Base-by-base conservation (phyloP, 1,284 basidiomycete species). In the Sparassis latifolia region DNA sequence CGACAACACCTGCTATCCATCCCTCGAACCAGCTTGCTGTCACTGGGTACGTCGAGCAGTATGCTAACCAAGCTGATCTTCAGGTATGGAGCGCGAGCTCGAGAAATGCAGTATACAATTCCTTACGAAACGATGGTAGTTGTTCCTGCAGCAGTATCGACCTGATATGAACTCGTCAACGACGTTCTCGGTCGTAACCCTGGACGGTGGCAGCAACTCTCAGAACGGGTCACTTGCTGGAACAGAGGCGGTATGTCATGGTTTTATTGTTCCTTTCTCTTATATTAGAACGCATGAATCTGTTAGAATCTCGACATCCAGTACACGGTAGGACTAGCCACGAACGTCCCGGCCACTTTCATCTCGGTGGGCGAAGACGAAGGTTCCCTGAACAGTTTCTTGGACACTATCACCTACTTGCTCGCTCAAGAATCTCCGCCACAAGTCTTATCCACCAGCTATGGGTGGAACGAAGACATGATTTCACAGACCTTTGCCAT, bases 251-350 rank as follows among this genome's bases (percentile, higher is more conserved):
- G 67, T 69, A 42, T 69, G 74, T 48, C 20, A 20, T 20, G 20
- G 67, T 6, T 47, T 27, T 10, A 44, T 48, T 35, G 33, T 28
- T 33, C 27, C 52, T 45, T 42, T 37, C 10, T 6, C 28, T 10
- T 42, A 12, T 61, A 55, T 38, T 50, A 1, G 60, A 61, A 54
- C 44, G 60, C 20, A 42, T 45, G 28, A 33, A 12, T 42, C 30
- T 46, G 30, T 10, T 39, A 32, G 35, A 79, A 80, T 57, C 69
- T 84, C 10, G 80, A 84, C 57, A 76, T 80, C 33, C 78, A 85
- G 66, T 82, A 82, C 50, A 75, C 78, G 6, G 74, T 72, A 9
- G 79, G 75, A 10, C 66, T 85, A 80, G 77, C 65, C 79, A 77
- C 67, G 73, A 76, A 70, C 72, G 52, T 57, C 3, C 20, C 52